Conservation (phyloP, 2,329 filamentous ascomycete genomes). For the Aspergillus tamarii region DNA sequence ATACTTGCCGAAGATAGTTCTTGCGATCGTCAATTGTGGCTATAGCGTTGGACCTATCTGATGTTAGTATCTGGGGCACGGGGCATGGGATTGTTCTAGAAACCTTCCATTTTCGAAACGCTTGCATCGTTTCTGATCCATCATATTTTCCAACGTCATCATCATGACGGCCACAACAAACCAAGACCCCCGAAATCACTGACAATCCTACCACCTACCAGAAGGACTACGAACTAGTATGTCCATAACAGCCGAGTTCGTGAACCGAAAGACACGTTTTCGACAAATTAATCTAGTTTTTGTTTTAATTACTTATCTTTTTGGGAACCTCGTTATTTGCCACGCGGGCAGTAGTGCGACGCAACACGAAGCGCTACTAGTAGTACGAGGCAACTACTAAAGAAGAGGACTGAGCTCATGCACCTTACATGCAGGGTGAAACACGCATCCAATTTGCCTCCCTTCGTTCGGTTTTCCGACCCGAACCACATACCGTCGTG, state of each 20-base stretch:
- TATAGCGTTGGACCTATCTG: neutral
- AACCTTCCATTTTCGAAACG: neutral
- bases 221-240: neutral
- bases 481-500: neutral
- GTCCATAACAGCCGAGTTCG: neutral
- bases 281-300: neutral
- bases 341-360: neutral
- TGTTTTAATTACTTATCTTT: neutral
- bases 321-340: neutral
- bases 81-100: neutral
- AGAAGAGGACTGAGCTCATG: neutral
- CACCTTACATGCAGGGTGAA: constrained; percentile 1
- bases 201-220: neutral
- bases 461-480: neutral
- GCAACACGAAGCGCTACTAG: neutral
- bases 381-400: neutral
- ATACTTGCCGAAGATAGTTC: neutral
- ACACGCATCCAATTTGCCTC: neutral
- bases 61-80: neutral
- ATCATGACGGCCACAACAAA: no score
- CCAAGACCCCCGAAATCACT: neutral
- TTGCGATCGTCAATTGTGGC: neutral
- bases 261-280: neutral
- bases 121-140: neutral
- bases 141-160: neutral